Evolutionary conservation across 2,329 filamentous ascomycete species (phyloP).

Genomic region (Whalleya microplaca): DNA sequence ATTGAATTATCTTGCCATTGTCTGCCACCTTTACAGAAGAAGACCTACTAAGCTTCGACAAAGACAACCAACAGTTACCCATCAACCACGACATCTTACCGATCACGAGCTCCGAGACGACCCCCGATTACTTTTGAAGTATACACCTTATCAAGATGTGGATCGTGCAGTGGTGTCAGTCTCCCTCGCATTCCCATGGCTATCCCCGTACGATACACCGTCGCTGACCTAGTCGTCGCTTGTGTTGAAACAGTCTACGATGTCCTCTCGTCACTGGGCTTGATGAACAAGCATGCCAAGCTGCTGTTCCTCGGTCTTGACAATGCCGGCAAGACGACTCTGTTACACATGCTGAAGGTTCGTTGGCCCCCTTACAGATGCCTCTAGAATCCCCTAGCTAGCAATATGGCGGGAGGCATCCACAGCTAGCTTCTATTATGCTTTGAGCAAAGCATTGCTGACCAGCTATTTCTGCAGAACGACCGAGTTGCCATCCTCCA

Average conservation of each 20-base stretch:
- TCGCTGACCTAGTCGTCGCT: conserved; percentile 29
- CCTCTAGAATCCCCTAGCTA: not conserved
- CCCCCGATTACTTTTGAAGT: conserved; percentile 12
- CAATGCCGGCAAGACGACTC: conserved; percentile 92
- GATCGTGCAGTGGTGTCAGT: conserved; percentile 95
- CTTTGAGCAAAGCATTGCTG: conserved; percentile 5
- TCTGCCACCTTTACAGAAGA: conserved; percentile 21
- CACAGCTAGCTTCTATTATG: conserved; percentile 1
- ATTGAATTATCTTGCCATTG: conserved; percentile 3
- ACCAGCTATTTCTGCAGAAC: conserved; percentile 59
- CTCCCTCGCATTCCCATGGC: conserved; percentile 4
- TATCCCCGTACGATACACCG: conserved; percentile 12
- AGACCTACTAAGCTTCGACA: conserved; percentile 1
- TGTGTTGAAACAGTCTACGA: conserved; percentile 71
- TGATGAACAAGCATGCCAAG: conserved; percentile 96
- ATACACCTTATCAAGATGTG: conserved; percentile 66
- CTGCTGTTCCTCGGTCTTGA: conserved; percentile 91
- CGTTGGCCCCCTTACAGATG: conserved; percentile 34
- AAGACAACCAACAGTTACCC: conserved; percentile 17
- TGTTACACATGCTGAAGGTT: conserved; percentile 95
- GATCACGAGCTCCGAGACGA: conserved; percentile 4
- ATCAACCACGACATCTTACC: conserved; percentile 9
- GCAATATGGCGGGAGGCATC: not conserved
- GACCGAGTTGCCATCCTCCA: conserved; percentile 90
- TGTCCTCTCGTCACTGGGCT: conserved; percentile 81